Base-by-base conservation (phyloP, 2,329 filamentous ascomycete species). In the Alternaria viburni region DNA sequence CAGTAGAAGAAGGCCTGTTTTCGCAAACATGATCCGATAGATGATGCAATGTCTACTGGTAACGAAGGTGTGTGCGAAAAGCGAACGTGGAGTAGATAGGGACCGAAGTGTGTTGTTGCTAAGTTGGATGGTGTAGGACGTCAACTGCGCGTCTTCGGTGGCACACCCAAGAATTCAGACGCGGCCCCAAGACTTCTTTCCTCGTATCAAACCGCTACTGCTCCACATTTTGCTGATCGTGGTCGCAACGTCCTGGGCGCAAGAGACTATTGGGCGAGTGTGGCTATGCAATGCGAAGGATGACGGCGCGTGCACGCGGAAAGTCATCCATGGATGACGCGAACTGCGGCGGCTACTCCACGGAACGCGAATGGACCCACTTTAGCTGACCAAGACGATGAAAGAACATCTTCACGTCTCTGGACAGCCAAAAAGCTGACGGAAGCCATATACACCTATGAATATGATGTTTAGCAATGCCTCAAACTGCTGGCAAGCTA, bases 1-100 rank as follows among this genome's bases (percentile, higher is more conserved):
- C 28, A 73, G 57, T 41, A 71, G 54, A 54, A 70, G 55, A 51
- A 72, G 63, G 6, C 58, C 47, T 28, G 49, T 57, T 49, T 64
- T 67, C 19, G 62, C 19, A 15, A 69, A 68, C 69, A 71, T 71
- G 45, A 25, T 50, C 50, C 8, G n/a, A 45, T 13, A 25, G 15
- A 32, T 45, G 25, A 45, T 62, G 44, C 51, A 32, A 57, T 51
- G n/a, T 50, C 10, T 23, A 21, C n/a, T 41, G 26, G 44, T 54
- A 51, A 19, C 43, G 17, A 54, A 10, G 41, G 60, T 41, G 49
- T 23, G 13, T 44, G 23, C 56, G 43, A 41, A n/a, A 45, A 17
- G 10, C 52, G 52, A 28, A 17, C 21, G 46, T 51, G 32, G 43
- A 17, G 26, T 43, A 30, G n/a, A 26, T 43, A 44, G 19, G 13